phyloP scores from a whole-genome alignment of 805 yeast genomes.

The Sugiyamaella boreocaroliniensis region DNA sequence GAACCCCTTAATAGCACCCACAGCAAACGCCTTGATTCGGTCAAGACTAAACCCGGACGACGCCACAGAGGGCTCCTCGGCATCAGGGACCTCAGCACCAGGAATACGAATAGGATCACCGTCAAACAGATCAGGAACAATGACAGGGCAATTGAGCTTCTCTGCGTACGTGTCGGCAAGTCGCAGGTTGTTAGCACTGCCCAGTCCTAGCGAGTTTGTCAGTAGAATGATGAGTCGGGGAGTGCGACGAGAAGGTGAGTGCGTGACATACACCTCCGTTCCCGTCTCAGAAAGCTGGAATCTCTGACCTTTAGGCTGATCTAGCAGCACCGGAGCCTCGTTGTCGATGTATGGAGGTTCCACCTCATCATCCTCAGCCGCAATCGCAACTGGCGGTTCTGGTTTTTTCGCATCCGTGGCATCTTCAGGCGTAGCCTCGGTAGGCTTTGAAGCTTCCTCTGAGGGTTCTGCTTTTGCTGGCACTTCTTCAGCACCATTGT shows the following conservation, averaged over 20 bases:
- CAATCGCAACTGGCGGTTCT: no score
- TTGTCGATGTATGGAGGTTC: background rate
- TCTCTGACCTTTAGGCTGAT: slow-evolving; percentile 17
- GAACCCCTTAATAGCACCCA: slow-evolving; percentile 26
- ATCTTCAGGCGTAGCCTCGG: slow-evolving; percentile 1
- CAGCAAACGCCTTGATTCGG: slow-evolving; percentile 24
- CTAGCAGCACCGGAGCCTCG: background rate
- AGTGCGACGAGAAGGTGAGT: slow-evolving; percentile 8
- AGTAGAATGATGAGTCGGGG: slow-evolving; percentile 20
- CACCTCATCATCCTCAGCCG: background rate
- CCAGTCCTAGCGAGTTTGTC: slow-evolving; percentile 30
- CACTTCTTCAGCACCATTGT: background rate
- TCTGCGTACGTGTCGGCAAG: slow-evolving; percentile 28
- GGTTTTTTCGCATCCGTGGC: background rate
- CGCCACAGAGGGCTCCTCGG: background rate
- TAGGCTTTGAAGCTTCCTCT: background rate
- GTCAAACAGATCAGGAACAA: slow-evolving; percentile 29
- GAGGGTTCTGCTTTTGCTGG: background rate
- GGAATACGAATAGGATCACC: slow-evolving; percentile 25
- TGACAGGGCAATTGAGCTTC: slow-evolving; percentile 24
- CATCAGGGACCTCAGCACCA: slow-evolving; percentile 15
- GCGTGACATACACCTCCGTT: slow-evolving; percentile 20
- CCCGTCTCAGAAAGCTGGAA: slow-evolving; percentile 19
- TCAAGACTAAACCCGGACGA: slow-evolving; percentile 5
- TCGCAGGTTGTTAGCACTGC: slow-evolving; percentile 24